Base-by-base conservation (phyloP, 176 grass and related monocot genomes). In the Panicum miliaceum region DNA sequence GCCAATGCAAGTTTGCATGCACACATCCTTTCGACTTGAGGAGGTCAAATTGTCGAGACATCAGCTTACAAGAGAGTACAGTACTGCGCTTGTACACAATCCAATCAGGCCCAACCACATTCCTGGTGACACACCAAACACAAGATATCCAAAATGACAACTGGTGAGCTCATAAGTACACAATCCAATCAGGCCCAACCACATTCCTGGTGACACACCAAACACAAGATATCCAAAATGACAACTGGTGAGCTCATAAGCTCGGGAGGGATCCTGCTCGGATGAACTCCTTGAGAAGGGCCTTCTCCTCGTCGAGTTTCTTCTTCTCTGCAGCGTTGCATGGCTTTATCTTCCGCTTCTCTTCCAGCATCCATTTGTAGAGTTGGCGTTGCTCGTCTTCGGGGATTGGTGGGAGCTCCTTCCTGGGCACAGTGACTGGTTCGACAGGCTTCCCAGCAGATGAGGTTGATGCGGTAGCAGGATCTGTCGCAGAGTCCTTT, bases 311-410 rank as follows among this genome's bases (percentile, higher is more conserved):
- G 43, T 98, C 75, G 6, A 98, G 87, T 88, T 79, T 90, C 87
- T 90, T 96, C 86, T 79, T 98, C 83, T 95, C 96, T 0, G 73
- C 89, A 3, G 87, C 77, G 72, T 88, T 79, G 14, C 45, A 63
- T 6, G 89, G 86, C 78, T 89, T 94, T 43, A 94, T 68, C 77
- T 98, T 98, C 43, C 96, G 86, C 83, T 94, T 99, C 89, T 99
- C 96, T 47, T 99, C 91, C 77, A 99, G 80, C 81, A 99, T 96
- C 96, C 96, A 99, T 56, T 86, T 90, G 83, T 88, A 95, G 47
- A 96, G 85, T 36, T 87, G 63, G 56, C 86, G 91, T 67, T 99
- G 89, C 60, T 99, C 89, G 5, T 99, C 91, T 80, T 92, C 57
- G 0, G 91, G 42, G 65, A 99, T 89, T 58, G 96, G 91, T 36